Conservation (phyloP, 2,329 filamentous ascomycete species). For the Xylariaceae sp. region DNA sequence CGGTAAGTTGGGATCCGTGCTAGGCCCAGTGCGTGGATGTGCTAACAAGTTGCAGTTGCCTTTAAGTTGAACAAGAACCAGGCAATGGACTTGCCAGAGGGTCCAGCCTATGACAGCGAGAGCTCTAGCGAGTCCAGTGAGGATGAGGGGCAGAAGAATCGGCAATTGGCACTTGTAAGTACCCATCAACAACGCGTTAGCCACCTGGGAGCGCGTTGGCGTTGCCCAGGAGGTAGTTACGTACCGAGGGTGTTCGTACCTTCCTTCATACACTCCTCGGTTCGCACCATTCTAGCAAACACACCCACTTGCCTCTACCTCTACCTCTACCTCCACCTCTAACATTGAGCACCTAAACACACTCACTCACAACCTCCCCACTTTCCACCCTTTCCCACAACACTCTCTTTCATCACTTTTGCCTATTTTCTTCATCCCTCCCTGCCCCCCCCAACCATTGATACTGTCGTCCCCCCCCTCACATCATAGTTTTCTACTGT, state of each 20-base stretch:
- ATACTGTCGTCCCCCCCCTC: too few relatives aligned
- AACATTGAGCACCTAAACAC: too few relatives aligned
- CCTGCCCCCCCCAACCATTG: too few relatives aligned
- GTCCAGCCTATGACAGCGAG: constrained; percentile 12
- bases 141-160: constrained; percentile 15
- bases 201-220: background rate
- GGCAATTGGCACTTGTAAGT: constrained; percentile 8
- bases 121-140: constrained; percentile 16
- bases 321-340: too few relatives aligned
- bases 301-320: too few relatives aligned
- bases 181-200: background rate
- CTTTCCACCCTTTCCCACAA: too few relatives aligned
- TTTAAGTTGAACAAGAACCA: constrained; percentile 9
- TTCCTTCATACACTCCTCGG: too few relatives aligned
- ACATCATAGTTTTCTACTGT: too few relatives aligned
- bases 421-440: too few relatives aligned
- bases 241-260: background rate
- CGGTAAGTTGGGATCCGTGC: constrained; percentile 4
- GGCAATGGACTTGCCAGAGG: constrained; percentile 10
- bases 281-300: too few relatives aligned
- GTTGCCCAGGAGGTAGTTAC: background rate
- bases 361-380: too few relatives aligned
- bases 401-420: too few relatives aligned
- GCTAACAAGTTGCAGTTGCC: constrained; percentile 7
- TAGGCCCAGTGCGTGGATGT: background rate